Evolutionary conservation across 1,284 basidiomycete genomes (phyloP).

Genomic region (Moesziomyces sp.): DNA sequence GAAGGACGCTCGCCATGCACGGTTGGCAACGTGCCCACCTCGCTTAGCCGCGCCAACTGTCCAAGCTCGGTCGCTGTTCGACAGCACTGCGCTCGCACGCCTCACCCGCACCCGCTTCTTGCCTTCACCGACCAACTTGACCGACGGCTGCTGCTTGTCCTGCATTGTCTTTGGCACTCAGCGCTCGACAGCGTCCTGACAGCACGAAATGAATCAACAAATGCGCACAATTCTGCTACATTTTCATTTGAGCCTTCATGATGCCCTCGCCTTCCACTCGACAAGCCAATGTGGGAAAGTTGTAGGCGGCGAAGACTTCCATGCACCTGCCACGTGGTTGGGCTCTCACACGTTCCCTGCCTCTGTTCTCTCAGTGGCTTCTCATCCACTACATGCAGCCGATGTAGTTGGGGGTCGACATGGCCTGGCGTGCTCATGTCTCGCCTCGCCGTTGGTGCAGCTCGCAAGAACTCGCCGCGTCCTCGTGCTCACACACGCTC

Average conservation of each 20-base stretch:
- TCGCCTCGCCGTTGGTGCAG: conserved; percentile 1
- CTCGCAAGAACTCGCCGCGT: neutral
- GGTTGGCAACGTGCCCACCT: conserved; percentile 16
- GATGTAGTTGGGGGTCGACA: too few species aligned
- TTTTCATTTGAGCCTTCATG: too few species aligned
- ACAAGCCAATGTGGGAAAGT: neutral
- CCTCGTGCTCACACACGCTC: neutral
- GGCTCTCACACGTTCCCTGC: neutral
- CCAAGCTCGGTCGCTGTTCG: neutral
- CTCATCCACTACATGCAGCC: too few species aligned
- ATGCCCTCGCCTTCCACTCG: neutral
- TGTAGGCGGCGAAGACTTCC: neutral
- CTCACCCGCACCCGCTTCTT: too few species aligned
- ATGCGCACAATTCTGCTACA: too few species aligned
- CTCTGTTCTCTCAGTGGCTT: neutral
- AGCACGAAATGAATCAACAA: too few species aligned
- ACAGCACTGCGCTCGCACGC: neutral
- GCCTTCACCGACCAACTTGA: too few species aligned
- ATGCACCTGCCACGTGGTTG: conserved; percentile 2
- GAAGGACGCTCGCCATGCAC: neutral
- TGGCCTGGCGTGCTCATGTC: too few species aligned
- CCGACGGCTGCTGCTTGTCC: too few species aligned
- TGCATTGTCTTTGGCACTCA: too few species aligned
- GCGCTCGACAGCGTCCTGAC: too few species aligned
- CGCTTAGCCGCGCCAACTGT: conserved; percentile 1